Evolutionary conservation across 179 eudicot species (phyloP), one percentile per base, ranked within the genome.

Genomic region (Drosera spatulata): DNA sequence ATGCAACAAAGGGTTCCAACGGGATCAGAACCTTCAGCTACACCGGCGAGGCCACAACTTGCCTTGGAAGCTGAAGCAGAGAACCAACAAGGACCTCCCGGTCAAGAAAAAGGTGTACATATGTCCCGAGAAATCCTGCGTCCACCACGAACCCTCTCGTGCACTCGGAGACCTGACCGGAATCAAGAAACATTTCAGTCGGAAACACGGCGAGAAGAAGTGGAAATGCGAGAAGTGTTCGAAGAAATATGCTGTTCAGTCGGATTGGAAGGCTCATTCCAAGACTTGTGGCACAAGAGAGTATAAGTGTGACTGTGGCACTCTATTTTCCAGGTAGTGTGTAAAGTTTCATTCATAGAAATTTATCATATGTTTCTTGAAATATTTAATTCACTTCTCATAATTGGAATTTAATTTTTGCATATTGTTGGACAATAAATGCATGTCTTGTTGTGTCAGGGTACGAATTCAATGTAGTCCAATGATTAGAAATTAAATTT

Each of bases 91-190:
- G 9, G 67, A 22, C 33, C 33, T 22, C 2, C n/a, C 3, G 45
- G 51, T 54, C 5, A 55, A 14, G 67, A 64, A 64, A 39, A 64
- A 64, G 46, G 67, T 64, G 6, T 64, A 64, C 39, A 46, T 64
- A 13, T 64, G 67, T 39, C 67, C 67, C 3, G 67, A 64, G 39
- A 39, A 38, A 46, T 55, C 67, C 12, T 64, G 67, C 45, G 60
- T 64, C 2, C 67, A 64, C 53, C 67, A 64, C 53, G 55, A 64
- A 52, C 53, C 60, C 4, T 55, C 61, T 3, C 60, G 67, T 0
- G 67, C 67, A 12, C 53, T 64, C 45, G 67, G 67, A 1, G 67
- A 64, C 46, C 67, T 64, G 13, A 64, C 67, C 45, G 67, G 67
- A 0, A 64, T 64, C 46, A 64, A 64, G 67, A 64, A 64, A 6